Conservation (phyloP, 768 basidiomycete genomes). For the Punctularia strigosozonata region DNA sequence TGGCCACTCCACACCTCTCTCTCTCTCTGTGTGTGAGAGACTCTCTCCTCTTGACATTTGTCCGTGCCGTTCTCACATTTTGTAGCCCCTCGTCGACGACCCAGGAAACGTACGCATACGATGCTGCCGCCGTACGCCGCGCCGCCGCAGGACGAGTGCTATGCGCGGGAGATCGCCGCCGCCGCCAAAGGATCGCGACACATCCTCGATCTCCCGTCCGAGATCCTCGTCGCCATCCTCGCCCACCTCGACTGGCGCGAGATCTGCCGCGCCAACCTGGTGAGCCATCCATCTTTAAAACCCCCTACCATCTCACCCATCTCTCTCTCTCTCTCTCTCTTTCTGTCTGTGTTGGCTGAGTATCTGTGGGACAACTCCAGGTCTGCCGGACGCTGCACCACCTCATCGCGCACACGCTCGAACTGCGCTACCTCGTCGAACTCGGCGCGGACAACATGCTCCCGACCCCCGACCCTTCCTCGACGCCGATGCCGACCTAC, state of each 20-base stretch:
- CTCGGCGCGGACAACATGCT: constrained; percentile 19
- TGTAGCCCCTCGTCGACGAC: no score
- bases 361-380: constrained; percentile 6
- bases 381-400: constrained; percentile 12
- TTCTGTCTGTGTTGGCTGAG: background rate
- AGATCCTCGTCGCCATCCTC: constrained; percentile 10
- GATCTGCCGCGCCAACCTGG: constrained; percentile 7
- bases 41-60: no score
- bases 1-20: no score
- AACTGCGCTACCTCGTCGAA: constrained; percentile 20
- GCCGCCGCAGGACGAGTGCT: no score
- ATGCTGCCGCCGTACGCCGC: no score
- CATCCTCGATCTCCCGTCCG: constrained; percentile 9
- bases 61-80: no score
- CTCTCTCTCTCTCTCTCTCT: background rate
- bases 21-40: no score
- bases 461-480: constrained; percentile 4
- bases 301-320: background rate
- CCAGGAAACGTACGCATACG: no score
- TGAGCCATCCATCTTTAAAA: constrained; percentile 2
- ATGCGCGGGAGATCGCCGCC: no score
- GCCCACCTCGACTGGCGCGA: constrained; percentile 6
- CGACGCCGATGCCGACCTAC: constrained; percentile 8
- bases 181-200: background rate
- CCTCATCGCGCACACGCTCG: constrained; percentile 11